Percentiles rank a stretch among this genome's conserved stretches.
Conservation (phyloP, 345 rosid species). For the Rhizophora mangle region DNA sequence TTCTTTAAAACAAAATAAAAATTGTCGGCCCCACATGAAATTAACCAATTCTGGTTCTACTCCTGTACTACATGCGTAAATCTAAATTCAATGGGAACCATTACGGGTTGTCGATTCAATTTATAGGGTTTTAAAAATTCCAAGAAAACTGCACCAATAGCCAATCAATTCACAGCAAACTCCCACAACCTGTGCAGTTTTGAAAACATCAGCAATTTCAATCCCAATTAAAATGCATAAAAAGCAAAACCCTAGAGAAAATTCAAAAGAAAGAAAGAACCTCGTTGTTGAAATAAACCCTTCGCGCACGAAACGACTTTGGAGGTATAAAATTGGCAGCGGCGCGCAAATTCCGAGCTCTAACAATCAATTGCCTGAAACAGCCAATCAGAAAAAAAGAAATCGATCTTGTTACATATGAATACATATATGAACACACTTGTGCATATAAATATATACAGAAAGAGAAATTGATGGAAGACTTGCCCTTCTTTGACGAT, state of each 20-base stretch:
- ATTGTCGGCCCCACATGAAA: too few species aligned
- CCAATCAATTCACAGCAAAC: too few species aligned
- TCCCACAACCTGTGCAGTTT: too few species aligned
- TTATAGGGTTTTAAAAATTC: too few species aligned
- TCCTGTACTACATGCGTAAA: too few species aligned
- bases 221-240: neutral
- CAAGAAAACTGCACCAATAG: too few species aligned
- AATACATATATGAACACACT: too few species aligned
- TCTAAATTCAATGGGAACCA: too few species aligned
- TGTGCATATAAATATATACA: too few species aligned
- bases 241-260: neutral
- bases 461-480: neutral
- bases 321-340: slow-evolving; percentile 85
- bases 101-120: too few species aligned
- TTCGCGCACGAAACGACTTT: slow-evolving; percentile 83
- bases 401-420: neutral
- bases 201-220: neutral
- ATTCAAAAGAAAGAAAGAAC: slow-evolving; percentile 26
- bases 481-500: slow-evolving; percentile 75
- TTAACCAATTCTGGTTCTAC: too few species aligned
- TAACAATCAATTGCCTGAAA: slow-evolving; percentile 69
- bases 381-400: neutral
- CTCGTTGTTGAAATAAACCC: slow-evolving; percentile 83
- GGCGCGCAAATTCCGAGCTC: slow-evolving; percentile 85
- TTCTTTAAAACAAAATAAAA: too few species aligned